Evolutionary conservation across 2,329 filamentous ascomycete species (phyloP), one percentile per base, ranked within the genome.

Genomic region (Hysterium pulicare): DNA sequence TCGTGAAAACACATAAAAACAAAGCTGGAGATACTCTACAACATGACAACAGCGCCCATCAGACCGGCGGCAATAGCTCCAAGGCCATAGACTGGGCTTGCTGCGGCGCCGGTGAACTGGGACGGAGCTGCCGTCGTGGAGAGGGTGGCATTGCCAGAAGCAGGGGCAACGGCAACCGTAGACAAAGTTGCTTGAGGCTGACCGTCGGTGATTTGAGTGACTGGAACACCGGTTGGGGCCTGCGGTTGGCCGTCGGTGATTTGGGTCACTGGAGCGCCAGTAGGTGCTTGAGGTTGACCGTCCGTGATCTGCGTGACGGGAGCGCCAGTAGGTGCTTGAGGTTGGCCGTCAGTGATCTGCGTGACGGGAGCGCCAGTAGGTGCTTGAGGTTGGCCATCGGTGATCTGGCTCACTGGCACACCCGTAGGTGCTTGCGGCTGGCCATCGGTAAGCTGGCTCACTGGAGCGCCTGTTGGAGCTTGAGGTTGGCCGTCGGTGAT

Each of bases 61-160:
- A 64, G 36, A 40, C 55, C 61, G 24, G 54, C 60, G 10, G 49
- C 56, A 20, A 65, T 32, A 16, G 55, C 61, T 31, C 61, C 57
- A 21, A 54, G 15, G 28, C 49, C 55, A 31, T 48, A 46, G 21
- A 45, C 46, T 17, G 45, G 41, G 21, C 50, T 54, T 2, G 51
- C 34, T n/a, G 61, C 62, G 22, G 59, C 61, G 35, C 61, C 61
- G 16, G 61, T 60, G 53, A 55, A 66, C 44, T 59, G 42, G 3
- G 58, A 15, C 1, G 53, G 20, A 7, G 48, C 4, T 9, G 54
- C 34, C 3, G 21, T 33, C 15, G 54, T 55, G 3, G 46, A 33
- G 47, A 49, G 44, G 48, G 43, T 43, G 32, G 43, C 45, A 26
- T 38, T 44, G 16, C 15, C 39, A 20, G 42, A 24, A 28, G 44